Percentiles rank a stretch among this genome's conserved stretches.
Conservation (phyloP, 2,329 filamentous ascomycete genomes). For the Hypoxylon sp. region DNA sequence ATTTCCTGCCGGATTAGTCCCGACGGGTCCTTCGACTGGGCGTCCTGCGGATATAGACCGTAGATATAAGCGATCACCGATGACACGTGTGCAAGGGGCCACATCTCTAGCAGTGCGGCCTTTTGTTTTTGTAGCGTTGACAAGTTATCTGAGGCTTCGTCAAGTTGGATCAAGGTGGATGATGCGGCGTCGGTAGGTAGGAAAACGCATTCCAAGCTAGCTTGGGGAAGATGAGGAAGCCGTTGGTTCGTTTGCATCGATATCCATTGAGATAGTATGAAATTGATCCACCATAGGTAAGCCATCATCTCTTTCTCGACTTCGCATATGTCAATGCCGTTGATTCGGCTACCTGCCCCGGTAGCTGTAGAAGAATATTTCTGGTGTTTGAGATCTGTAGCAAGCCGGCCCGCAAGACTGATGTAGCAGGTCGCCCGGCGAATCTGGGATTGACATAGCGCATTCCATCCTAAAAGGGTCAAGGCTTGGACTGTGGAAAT, state of each 20-base stretch:
- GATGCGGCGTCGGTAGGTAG: constrained; percentile 5
- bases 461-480: constrained; percentile 14
- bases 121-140: constrained; percentile 14
- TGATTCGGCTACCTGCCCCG: constrained; percentile 15
- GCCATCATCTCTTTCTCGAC: constrained; percentile 19
- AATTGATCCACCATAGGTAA: constrained; percentile 19
- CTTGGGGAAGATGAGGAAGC: constrained; percentile 12
- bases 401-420: constrained; percentile 3
- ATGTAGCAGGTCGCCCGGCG: constrained; percentile 15
- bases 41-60: constrained; percentile 6
- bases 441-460: constrained; percentile 15
- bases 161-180: constrained; percentile 1
- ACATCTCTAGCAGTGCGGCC: constrained; percentile 8
- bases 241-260: constrained; percentile 16
- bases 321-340: constrained; percentile 16
- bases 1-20: constrained; percentile 4
- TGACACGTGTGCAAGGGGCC: constrained; percentile 9
- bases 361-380: constrained; percentile 9
- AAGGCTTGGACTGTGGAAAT: constrained; percentile 14
- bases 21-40: not conserved
- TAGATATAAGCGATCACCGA: constrained; percentile 17
- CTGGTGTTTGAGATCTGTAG: constrained; percentile 8
- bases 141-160: constrained; percentile 12
- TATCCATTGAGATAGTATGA: constrained; percentile 13
- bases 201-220: constrained; percentile 10